These are phyloP conservation scores for Fusarium succisae DNA, from an alignment of 2,329 filamentous ascomycete genomes.

Conservation along the genomic window DNA sequence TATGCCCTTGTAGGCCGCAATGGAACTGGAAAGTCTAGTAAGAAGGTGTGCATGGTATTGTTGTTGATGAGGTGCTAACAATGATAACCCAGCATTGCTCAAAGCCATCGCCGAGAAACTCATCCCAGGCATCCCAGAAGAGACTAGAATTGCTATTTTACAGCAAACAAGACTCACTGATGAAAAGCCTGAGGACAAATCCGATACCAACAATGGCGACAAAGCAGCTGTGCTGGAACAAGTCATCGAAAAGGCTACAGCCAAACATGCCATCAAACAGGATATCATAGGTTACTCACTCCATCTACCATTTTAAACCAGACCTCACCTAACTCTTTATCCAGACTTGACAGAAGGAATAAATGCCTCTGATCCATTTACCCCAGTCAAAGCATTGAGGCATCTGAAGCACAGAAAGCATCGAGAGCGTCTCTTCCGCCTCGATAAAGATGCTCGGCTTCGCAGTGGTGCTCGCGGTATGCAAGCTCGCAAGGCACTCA, in stretches of 20 bases:
- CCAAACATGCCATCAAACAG: slow-evolving; percentile 64
- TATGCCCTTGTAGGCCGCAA: slow-evolving; percentile 86
- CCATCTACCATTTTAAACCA: no score
- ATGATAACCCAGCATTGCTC: slow-evolving; percentile 66
- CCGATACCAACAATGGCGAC: not conserved
- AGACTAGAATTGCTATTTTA: slow-evolving; percentile 71
- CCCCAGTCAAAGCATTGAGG: slow-evolving; percentile 68
- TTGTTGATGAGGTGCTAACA: slow-evolving; percentile 4
- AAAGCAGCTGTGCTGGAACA: slow-evolving; percentile 67
- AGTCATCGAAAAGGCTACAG: slow-evolving; percentile 70
- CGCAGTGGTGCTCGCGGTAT: slow-evolving; percentile 79
- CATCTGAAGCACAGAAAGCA: slow-evolving; percentile 70
- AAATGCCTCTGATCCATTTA: slow-evolving; percentile 64
- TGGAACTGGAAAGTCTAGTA: slow-evolving; percentile 84
- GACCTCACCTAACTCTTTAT: not conserved
- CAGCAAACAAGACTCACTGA: slow-evolving; percentile 67
- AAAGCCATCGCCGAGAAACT: slow-evolving; percentile 80
- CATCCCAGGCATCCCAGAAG: slow-evolving; percentile 77
- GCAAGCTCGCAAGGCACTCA: slow-evolving; percentile 78
- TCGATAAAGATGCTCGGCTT: slow-evolving; percentile 77
- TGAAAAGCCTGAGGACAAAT: slow-evolving; percentile 45
- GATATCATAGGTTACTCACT: slow-evolving; percentile 67
- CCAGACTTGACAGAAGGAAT: slow-evolving; percentile 67
- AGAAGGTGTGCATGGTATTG: slow-evolving; percentile 33
- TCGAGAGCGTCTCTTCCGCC: slow-evolving; percentile 70